Percentiles rank a stretch among this genome's conserved stretches.
Evolutionary conservation across 352 stramenopile genomes (phyloP).

Genomic region (Phytopythium vexans): DNA sequence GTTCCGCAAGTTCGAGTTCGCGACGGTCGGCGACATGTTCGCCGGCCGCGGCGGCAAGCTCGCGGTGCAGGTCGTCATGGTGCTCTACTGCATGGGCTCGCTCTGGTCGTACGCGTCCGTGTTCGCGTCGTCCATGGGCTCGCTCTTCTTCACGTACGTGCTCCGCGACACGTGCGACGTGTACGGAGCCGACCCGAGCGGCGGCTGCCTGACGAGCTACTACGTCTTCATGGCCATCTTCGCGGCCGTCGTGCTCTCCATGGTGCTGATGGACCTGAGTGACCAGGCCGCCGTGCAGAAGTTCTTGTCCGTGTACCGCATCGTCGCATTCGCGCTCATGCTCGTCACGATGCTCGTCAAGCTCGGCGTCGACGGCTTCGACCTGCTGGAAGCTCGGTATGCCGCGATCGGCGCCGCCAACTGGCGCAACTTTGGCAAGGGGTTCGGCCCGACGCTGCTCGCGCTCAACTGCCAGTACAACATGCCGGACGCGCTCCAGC

Average conservation of each 20-base stretch:
- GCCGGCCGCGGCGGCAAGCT: slow-evolving; percentile 64
- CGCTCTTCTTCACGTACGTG: slow-evolving; percentile 74
- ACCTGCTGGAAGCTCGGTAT: slow-evolving; percentile 38
- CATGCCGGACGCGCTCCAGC: slow-evolving; percentile 80
- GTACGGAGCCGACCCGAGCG: slow-evolving; percentile 41
- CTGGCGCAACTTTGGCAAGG: slow-evolving; percentile 78
- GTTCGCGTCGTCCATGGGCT: slow-evolving; percentile 83
- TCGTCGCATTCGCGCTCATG: slow-evolving; percentile 78
- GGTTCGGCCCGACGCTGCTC: slow-evolving; percentile 78
- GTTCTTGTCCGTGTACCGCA: slow-evolving; percentile 78
- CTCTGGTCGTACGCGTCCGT: slow-evolving; percentile 84
- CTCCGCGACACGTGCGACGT: slow-evolving; percentile 62
- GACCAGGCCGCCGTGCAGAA: slow-evolving; percentile 81
- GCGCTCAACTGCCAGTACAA: slow-evolving; percentile 89
- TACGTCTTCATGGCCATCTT: slow-evolving; percentile 81
- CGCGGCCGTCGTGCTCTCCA: slow-evolving; percentile 63
- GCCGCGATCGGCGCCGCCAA: slow-evolving; percentile 53
- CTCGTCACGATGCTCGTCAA: slow-evolving; percentile 75
- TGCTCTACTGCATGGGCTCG: slow-evolving; percentile 71
- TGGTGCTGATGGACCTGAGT: slow-evolving; percentile 84
- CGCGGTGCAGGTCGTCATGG: slow-evolving; percentile 68
- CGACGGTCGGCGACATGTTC: slow-evolving; percentile 80
- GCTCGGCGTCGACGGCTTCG: slow-evolving; percentile 50
- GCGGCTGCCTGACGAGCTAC: slow-evolving; percentile 61
- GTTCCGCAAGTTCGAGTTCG: slow-evolving; percentile 87